Base-by-base conservation (phyloP, 257 asterid species). In the Solanum infundibuliforme region DNA sequence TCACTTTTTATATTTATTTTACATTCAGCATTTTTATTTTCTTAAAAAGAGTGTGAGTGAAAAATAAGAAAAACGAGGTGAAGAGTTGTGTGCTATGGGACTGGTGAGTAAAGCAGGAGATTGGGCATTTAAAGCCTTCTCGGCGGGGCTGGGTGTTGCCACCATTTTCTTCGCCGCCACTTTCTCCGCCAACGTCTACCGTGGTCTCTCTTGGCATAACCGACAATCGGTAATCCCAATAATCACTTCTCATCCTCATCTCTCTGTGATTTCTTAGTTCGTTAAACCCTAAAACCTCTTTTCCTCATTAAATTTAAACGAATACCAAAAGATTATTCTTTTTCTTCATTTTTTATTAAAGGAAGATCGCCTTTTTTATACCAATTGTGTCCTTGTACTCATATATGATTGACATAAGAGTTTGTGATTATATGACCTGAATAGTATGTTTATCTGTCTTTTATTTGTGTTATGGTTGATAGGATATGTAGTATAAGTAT, bases 121-220 rank as follows among this genome's bases (percentile, higher is more conserved):
- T 81, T 95, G 92, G 97, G 91, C 93, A 29, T 94, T 92, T 90
- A 95, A 92, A 89, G 97, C 95, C 21, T 94, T 96, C 90, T 88
- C 98, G 87, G 94, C 94, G 88, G 97, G 97, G 36, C 95, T 96
- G 52, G 98, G 96, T 46, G 89, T 90, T 48, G 90, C 98, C 87
- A 95, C 98, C 89, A 82, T 96, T 52, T 96, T 92, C 88, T 90
- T 96, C 34, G 90, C 98, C 72, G 96, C 91, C 7, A 92, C 94
- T 38, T 94, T 96, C 92, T 94, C 99, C 74, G 83, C 92, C 90
- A 96, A 96, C 89, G 96, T 95, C 85, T 96, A 94, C 90, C 98
- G 99, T 31, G 98, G 98, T 77, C 93, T 95, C 73, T 89, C 96
- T 87, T 95, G 99, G 99, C 98, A 95, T 90, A 88, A 89, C 31